Evolutionary conservation across 1,139 yeast species (phyloP), one percentile per base, ranked within the genome.

Genomic region (Suhomyces taliae): DNA sequence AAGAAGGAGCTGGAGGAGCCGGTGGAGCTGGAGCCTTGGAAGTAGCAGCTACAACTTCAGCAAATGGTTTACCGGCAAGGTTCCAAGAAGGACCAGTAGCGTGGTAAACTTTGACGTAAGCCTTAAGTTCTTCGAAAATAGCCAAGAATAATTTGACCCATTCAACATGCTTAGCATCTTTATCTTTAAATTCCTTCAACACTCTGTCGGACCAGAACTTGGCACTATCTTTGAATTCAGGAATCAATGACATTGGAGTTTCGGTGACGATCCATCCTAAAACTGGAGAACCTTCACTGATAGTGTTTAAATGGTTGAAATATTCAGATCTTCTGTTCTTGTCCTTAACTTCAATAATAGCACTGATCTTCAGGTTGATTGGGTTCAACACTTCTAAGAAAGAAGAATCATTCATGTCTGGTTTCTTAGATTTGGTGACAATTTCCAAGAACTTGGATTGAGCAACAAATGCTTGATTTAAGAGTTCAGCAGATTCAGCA

Each of bases 131-230:
- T 53, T 85, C 89, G 61, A 90, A 83, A 34, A 89, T 69, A 12
- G 72, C 66, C 58, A 81, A 65, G 60, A 83, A 88, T 24, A 69
- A 62, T 53, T 84, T 82, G 26, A 86, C 97, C 98, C 98, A 93
- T 45, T 85, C 87, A 24, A 79, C 84, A 46, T 88, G 88, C 26
- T 59, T 58, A 48, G 80, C 76, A 56, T 86, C 91, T 47, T 79
- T 72, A 10, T 84, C 95, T 64, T 81, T 89, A 70, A 71, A 83
- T 52, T 90, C 97, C 67, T 90, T 91, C 65, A 90, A 69, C 37
- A 91, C 85, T 58, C 96, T 80, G 69, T 95, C 91, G 31, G 96
- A 82, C 90, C 97, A 95, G 69, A 91, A 95, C 62, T 87, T 93
- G 36, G 97, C 90, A 37, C 95, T 82, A 59, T 95, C 99, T 62